Base-by-base conservation (phyloP, 495 filamentous ascomycete genomes). In the Penicillium arizonense region DNA sequence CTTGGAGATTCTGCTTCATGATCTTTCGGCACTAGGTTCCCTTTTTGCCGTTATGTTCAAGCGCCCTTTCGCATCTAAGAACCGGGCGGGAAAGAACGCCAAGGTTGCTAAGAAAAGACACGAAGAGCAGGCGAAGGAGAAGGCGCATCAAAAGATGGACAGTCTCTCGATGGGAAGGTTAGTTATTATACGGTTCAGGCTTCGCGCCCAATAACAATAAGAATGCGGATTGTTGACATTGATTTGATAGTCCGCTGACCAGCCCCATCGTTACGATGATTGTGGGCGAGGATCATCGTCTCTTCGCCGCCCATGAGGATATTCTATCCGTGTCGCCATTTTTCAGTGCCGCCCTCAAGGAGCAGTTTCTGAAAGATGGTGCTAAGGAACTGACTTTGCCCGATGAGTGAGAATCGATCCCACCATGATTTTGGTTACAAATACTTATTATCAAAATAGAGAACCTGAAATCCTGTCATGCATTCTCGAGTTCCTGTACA, bases 211-310 rank as follows among this genome's bases (percentile, higher is more conserved):
- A 10, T 30, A 2, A 2, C 28, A 30, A 30, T 30, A 30, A 30
- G 28, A 5, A 7, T 5, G 8, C 5, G 2, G 5, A 30, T 30
- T 7, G 28, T 30, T 30, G 8, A 41, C 23, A 52, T 18, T 49
- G 6, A 44, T n/a, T 26, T 37, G 44, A 39, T 64, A 86, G 82
- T 67, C 77, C 77, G 59, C 76, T 86, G 68, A 78, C 85, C 53
- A 90, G 87, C 56, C 86, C 89, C 57, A 93, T 96, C 71, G 74
- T 96, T 67, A 93, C 90, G 46, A 75, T 96, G 62, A 79, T 87
- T 61, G 85, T 96, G 58, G 90, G 91, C 32, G 74, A 69, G 43
- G 90, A 95, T 53, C 83, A 85, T 66, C 87, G 90, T 57, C 79
- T 96, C 68, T 88, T 88, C 70, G 85, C 84, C 44, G 85, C 85